phyloP scores from a whole-genome alignment of 2,329 filamentous ascomycete genomes.

The Leptographium lundbergii region DNA sequence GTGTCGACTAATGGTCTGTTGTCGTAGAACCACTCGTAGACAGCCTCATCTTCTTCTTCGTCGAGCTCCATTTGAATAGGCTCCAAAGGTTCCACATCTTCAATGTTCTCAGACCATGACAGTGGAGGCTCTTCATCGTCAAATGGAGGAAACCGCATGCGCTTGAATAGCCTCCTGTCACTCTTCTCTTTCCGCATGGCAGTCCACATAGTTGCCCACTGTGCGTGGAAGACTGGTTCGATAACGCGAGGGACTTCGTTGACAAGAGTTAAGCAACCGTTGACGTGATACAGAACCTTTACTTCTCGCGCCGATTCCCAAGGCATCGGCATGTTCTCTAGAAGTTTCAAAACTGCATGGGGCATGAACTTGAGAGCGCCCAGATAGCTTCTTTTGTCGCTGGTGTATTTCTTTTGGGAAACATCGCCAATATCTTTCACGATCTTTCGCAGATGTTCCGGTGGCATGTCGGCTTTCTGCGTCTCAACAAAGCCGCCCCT shows the following conservation, averaged over 20 bases:
- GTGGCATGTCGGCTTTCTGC: constrained; percentile 97
- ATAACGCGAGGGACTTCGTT: constrained; percentile 96
- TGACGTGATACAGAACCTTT: constrained; percentile 96
- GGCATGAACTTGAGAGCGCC: constrained; percentile 99
- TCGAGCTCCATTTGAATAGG: constrained; percentile 98
- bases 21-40: constrained; percentile 97
- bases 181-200: constrained; percentile 97
- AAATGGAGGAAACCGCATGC: constrained; percentile 97
- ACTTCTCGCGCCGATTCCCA: constrained; percentile 96
- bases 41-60: constrained; percentile 79
- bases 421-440: constrained; percentile 98
- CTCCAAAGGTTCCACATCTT: constrained; percentile 93
- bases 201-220: constrained; percentile 99
- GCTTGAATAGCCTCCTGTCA: constrained; percentile 89
- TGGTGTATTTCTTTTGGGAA: constrained; percentile 98
- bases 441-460: constrained; percentile 95
- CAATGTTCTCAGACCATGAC: constrained; percentile 97
- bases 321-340: constrained; percentile 99
- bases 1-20: constrained; percentile 85
- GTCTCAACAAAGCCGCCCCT: constrained; percentile 95
- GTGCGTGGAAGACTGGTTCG: constrained; percentile 92
- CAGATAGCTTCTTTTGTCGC: constrained; percentile 94
- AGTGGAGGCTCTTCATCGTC: constrained; percentile 96
- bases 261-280: constrained; percentile 90
- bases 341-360: constrained; percentile 87